Base-by-base conservation (phyloP, 352 stramenopile species). In the Phytophthora cajani region DNA sequence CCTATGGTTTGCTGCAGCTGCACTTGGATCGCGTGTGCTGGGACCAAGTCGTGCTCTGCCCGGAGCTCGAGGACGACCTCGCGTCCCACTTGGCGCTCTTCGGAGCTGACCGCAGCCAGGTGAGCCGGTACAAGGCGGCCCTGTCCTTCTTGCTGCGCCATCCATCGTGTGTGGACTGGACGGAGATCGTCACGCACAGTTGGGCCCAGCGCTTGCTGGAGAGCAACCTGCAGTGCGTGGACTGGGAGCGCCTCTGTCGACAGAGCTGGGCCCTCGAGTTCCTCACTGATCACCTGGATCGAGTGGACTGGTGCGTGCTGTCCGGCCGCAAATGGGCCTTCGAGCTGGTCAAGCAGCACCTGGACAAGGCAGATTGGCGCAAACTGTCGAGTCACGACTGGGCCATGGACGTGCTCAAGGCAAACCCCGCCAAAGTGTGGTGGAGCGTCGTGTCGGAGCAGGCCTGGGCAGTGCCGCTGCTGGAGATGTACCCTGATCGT, bases 11-110 rank as follows among this genome's bases (percentile, higher is more conserved):
- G 47, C 21, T 54, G 19, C 17, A 30, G 17, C 12, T 16, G n/a
- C 47, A 54, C 47, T 21, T 54, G 47, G 47, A 54, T 12, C 47
- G 47, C 19, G 47, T 54, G n/a, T 17, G 19, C 47, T 54, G 47
- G 47, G 47, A 54, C 47, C 47, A 54, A 54, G 19, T 54, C 12
- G n/a, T 54, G 7, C 17, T 30, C 8, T 30, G 47, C 47, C 1
- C 47, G n/a, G 47, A 25, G 14, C 19, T 54, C n/a, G 47, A 54
- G 47, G 12, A 21, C 17, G 17, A 16, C 8, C 27, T 54, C 17
- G 47, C 21, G 17, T 17, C 19, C 5, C 10, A 54, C 21, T 30
- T 54, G 47, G 10, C 17, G 19, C 30, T 33, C 30, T 33, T 33
- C 30, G 30, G 30, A 33, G 30, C 30, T 33, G 30, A 33, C 30